A percentile compares a stretch with the other conserved stretches of the same genome.
Conservation (phyloP, 2,329 filamentous ascomycete genomes). For the Colletotrichum echinochloae region DNA sequence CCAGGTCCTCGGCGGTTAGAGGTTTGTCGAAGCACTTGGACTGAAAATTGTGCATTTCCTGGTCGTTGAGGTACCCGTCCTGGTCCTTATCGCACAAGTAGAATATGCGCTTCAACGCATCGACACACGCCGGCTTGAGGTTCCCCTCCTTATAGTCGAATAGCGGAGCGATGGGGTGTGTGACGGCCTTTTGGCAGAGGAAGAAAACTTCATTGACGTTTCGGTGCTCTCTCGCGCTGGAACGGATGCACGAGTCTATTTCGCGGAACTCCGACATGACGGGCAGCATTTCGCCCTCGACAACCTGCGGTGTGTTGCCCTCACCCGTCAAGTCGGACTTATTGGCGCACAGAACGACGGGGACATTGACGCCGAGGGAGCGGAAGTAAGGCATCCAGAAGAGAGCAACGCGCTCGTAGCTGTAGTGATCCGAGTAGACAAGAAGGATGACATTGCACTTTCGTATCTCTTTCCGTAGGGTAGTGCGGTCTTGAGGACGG, state of each 20-base stretch:
- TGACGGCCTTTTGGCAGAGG: slow-evolving; percentile 97
- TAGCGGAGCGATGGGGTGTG: slow-evolving; percentile 93
- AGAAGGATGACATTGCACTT: slow-evolving; percentile 97
- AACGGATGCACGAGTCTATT: slow-evolving; percentile 96
- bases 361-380: slow-evolving; percentile 97
- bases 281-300: slow-evolving; percentile 97
- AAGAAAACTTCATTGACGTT: slow-evolving; percentile 98
- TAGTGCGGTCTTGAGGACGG: slow-evolving; percentile 90
- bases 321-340: slow-evolving; percentile 89
- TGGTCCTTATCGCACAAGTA: slow-evolving; percentile 97
- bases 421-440: slow-evolving; percentile 98
- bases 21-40: slow-evolving; percentile 91
- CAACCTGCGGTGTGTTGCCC: slow-evolving; percentile 82
- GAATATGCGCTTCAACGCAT: slow-evolving; percentile 90
- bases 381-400: slow-evolving; percentile 99
- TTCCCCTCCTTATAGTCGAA: slow-evolving; percentile 95
- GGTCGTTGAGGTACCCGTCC: slow-evolving; percentile 90
- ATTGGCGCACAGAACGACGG: slow-evolving; percentile 95
- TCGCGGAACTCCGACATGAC: slow-evolving; percentile 99
- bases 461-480: slow-evolving; percentile 91
- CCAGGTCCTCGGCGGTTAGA: slow-evolving; percentile 82
- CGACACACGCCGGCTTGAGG: slow-evolving; percentile 89
- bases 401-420: slow-evolving; percentile 94
- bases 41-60: slow-evolving; percentile 93
- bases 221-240: slow-evolving; percentile 89